phyloP scores from a whole-genome alignment of 805 yeast genomes.

The Danielia reshetovae region DNA sequence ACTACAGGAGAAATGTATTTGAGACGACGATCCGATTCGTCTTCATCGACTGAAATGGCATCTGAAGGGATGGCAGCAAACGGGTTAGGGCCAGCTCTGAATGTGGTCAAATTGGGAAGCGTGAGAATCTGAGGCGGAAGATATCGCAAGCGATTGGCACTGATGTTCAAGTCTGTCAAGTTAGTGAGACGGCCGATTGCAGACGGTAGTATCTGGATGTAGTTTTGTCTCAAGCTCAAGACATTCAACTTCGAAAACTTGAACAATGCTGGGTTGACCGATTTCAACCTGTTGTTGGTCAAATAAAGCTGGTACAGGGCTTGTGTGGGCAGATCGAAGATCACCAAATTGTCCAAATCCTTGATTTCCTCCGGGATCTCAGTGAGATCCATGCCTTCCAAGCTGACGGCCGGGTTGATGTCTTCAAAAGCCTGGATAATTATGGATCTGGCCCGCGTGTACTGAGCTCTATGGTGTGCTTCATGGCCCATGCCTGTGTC shows the following conservation, averaged over 20 bases:
- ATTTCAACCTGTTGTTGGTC: constrained; percentile 44
- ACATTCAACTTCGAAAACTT: constrained; percentile 49
- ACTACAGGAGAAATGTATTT: constrained; percentile 23
- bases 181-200: constrained; percentile 19
- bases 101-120: constrained; percentile 36
- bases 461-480: constrained; percentile 14
- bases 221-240: constrained; percentile 48
- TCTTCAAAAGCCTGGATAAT: constrained; percentile 48
- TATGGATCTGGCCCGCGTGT: constrained; percentile 34
- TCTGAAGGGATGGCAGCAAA: constrained; percentile 24
- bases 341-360: constrained; percentile 53
- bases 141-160: constrained; percentile 46
- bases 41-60: constrained; percentile 16
- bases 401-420: constrained; percentile 37
- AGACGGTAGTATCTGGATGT: constrained; percentile 17
- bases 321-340: constrained; percentile 26
- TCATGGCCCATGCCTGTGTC: constrained; percentile 24
- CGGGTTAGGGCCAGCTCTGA: constrained; percentile 58
- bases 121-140: constrained; percentile 53
- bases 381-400: constrained; percentile 45
- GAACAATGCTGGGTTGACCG: constrained; percentile 48
- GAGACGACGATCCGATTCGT: constrained; percentile 5
- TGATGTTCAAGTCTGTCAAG: constrained; percentile 49
- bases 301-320: constrained; percentile 46
- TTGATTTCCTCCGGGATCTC: constrained; percentile 55